Evolutionary conservation across 306 rosid genomes (phyloP).

Genomic region (Dicorynia guianensis): DNA sequence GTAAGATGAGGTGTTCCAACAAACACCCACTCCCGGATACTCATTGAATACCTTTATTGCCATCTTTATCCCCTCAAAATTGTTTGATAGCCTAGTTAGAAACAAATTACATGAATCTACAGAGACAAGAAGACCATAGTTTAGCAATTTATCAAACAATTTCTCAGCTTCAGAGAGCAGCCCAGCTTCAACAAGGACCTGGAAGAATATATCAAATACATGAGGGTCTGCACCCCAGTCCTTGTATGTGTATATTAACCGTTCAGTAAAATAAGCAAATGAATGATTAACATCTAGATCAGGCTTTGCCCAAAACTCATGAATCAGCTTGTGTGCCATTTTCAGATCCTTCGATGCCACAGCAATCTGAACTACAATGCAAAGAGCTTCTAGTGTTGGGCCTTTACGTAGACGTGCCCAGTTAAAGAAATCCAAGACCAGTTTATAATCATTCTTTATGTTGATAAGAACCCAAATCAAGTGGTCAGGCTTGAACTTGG

Average conservation of each 20-base stretch:
- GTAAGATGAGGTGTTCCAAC: slow-evolving; percentile 74
- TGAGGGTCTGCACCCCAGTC: slow-evolving; percentile 81
- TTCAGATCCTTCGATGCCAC: slow-evolving; percentile 66
- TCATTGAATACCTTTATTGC: slow-evolving; percentile 64
- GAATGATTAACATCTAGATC: slow-evolving; percentile 45
- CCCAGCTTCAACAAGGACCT: slow-evolving; percentile 77
- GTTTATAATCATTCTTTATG: slow-evolving; percentile 61
- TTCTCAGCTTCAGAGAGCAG: slow-evolving; percentile 65
- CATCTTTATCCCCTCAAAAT: slow-evolving; percentile 50
- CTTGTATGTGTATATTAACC: slow-evolving; percentile 81
- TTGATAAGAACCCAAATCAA: slow-evolving; percentile 78
- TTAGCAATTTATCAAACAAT: slow-evolving; percentile 64
- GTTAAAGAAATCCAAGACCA: slow-evolving; percentile 69
- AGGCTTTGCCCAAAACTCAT: slow-evolving; percentile 65
- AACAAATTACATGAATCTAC: slow-evolving; percentile 82
- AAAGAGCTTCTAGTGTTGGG: slow-evolving; percentile 70
- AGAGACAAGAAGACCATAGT: slow-evolving; percentile 67
- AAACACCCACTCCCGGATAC: slow-evolving; percentile 67
- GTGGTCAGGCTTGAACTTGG: slow-evolving; percentile 63
- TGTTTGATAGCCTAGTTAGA: slow-evolving; percentile 56
- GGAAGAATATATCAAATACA: slow-evolving; percentile 78
- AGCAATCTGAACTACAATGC: slow-evolving; percentile 74
- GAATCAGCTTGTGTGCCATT: slow-evolving; percentile 66
- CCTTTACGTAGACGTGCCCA: slow-evolving; percentile 71
- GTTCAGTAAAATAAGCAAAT: slow-evolving; percentile 57